Evolutionary conservation across 371 early-diverging fungal species (phyloP).

Genomic region (Mucor piriformis): DNA sequence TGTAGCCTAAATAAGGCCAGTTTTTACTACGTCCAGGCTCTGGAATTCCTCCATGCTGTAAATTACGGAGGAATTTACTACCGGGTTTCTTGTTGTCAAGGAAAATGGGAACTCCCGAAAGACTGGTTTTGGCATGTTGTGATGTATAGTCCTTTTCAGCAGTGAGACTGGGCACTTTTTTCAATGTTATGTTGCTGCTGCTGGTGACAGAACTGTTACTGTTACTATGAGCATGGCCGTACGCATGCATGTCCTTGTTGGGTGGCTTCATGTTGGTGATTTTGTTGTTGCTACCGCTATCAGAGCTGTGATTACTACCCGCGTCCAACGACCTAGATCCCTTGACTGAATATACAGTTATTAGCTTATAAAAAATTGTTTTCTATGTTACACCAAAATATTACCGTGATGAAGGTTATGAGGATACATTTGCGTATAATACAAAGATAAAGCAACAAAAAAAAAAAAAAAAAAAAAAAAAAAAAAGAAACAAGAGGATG

Average conservation of each 20-base stretch:
- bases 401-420: neutral
- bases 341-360: conserved; percentile 14
- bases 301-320: neutral
- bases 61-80: neutral
- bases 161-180: neutral
- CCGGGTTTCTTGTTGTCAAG: conserved; percentile 2
- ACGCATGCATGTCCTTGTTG: neutral
- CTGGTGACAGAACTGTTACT: neutral
- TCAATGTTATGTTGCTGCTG: neutral
- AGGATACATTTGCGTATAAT: neutral
- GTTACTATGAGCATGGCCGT: neutral
- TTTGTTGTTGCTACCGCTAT: neutral
- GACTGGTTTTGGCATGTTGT: conserved; percentile 7
- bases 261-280: conserved; percentile 8
- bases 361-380: too few relatives aligned
- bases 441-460: neutral
- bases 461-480: neutral
- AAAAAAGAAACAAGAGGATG: too few relatives aligned
- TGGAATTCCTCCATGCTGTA: conserved; percentile 12
- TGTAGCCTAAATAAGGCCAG: conserved; percentile 27
- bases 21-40: conserved; percentile 15
- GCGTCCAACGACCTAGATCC: conserved; percentile 16
- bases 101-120: conserved; percentile 11
- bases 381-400: too few relatives aligned
- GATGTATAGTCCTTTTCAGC: conserved; percentile 5